A percentile compares a stretch with the other conserved stretches of the same genome.
These are phyloP conservation scores for Phenoliferia sp. DNA, from an alignment of 1,284 basidiomycete species.

Conservation along the genomic window DNA sequence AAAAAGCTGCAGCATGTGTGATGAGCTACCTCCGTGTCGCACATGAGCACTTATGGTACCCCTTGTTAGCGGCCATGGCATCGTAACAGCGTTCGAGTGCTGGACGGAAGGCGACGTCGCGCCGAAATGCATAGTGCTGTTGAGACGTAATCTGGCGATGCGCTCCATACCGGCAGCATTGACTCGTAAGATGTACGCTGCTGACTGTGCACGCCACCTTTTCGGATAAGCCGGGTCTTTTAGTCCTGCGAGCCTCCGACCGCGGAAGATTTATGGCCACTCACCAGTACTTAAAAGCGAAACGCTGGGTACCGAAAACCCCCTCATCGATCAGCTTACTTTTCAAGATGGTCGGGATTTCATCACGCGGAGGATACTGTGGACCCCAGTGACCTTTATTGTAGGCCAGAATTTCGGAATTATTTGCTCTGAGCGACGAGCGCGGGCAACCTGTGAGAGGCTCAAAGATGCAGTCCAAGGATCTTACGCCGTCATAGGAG, in stretches of 20 bases:
- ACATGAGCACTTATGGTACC: not conserved
- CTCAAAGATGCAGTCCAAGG: not conserved
- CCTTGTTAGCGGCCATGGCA: not conserved
- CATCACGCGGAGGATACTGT: too few species aligned
- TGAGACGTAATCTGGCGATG: not conserved
- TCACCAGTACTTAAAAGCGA: too few species aligned
- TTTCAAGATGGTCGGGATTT: too few species aligned
- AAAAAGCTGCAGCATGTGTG: too few species aligned
- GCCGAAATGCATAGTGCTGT: not conserved
- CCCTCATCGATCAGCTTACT: too few species aligned
- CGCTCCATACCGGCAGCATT: not conserved
- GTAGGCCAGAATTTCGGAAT: too few species aligned
- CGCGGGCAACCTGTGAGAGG: not conserved
- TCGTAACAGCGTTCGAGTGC: not conserved
- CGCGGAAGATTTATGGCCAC: too few species aligned
- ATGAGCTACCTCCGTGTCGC: not conserved
- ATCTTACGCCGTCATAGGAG: not conserved
- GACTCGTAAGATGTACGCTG: not conserved
- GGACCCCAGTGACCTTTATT: too few species aligned
- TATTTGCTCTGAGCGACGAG: not conserved
- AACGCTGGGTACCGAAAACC: too few species aligned
- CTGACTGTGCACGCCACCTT: not conserved
- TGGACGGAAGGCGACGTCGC: too few species aligned
- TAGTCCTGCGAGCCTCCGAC: too few species aligned
- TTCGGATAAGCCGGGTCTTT: too few species aligned